Conservation (phyloP, 345 rosid genomes). For the Syzygium aqueum region DNA sequence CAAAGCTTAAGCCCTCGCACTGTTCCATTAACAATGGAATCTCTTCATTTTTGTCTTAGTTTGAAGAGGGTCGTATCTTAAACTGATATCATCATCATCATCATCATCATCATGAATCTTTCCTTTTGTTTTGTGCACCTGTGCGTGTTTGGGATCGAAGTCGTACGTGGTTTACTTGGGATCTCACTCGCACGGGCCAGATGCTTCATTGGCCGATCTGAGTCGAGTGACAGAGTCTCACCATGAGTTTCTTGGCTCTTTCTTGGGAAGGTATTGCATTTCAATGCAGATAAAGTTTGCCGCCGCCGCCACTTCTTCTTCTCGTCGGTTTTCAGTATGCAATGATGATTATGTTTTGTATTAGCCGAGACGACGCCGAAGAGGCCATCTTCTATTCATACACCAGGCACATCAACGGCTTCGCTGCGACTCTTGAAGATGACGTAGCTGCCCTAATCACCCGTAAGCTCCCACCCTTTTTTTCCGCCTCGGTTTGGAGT, state of each 20-base stretch:
- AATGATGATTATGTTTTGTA: background rate
- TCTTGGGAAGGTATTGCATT: conserved; percentile 42
- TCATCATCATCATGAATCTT: background rate
- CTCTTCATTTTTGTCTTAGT: background rate
- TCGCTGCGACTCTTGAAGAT: conserved; percentile 60
- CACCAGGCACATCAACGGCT: conserved; percentile 73
- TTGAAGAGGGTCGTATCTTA: background rate
- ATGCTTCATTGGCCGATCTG: conserved; percentile 20
- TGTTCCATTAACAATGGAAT: background rate
- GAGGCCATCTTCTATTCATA: conserved; percentile 66
- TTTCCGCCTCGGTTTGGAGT: background rate
- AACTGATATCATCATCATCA: background rate
- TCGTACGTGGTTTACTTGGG: conserved; percentile 79
- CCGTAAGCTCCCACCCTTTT: conserved; percentile 17
- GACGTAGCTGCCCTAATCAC: conserved; percentile 46
- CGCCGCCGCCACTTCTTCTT: background rate
- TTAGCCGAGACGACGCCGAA: conserved; percentile 41
- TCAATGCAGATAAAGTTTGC: background rate
- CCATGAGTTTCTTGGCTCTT: conserved; percentile 53
- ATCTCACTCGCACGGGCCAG: conserved; percentile 42
- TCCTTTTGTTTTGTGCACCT: background rate
- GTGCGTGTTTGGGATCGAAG: background rate
- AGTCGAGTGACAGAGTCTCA: conserved; percentile 45
- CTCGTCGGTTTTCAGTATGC: background rate
- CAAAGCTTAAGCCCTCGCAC: background rate